Conservation (phyloP, 2,329 filamentous ascomycete species). For the Aspergillus sp. region DNA sequence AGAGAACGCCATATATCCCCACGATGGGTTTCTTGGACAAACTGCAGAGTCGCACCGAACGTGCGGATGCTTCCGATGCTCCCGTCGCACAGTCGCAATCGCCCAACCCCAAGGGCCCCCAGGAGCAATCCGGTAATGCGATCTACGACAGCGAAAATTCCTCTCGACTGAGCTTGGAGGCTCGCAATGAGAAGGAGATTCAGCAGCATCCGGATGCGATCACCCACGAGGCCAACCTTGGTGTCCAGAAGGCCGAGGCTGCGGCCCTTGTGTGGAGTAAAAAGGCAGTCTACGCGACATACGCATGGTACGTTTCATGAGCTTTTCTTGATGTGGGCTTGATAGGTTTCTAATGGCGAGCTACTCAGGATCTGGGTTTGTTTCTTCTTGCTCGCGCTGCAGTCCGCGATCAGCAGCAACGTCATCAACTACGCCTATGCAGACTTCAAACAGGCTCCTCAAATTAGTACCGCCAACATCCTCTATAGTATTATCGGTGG, state of each 20-base stretch:
- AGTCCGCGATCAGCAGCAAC: slow-evolving; percentile 40
- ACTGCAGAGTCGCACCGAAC: not conserved
- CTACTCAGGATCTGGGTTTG: slow-evolving; percentile 42
- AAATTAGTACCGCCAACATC: slow-evolving; percentile 51
- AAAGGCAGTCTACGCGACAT: slow-evolving; percentile 27
- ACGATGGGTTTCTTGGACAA: slow-evolving; percentile 3
- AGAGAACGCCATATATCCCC: not conserved
- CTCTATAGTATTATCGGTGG: slow-evolving; percentile 57
- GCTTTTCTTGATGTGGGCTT: not conserved
- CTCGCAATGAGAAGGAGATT: slow-evolving; percentile 28
- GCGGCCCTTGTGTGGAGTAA: slow-evolving; percentile 46
- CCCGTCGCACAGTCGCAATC: not conserved
- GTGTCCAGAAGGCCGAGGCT: slow-evolving; percentile 48
- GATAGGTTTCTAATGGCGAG: not conserved
- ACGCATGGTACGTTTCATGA: slow-evolving; percentile 28
- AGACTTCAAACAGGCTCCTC: slow-evolving; percentile 51
- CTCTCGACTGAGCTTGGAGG: slow-evolving; percentile 23
- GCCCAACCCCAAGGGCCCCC: not conserved
- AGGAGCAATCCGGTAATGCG: not conserved
- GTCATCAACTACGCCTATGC: slow-evolving; percentile 52
- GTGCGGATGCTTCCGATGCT: not conserved
- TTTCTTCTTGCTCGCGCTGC: slow-evolving; percentile 46
- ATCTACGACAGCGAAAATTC: slow-evolving; percentile 16
- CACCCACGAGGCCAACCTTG: slow-evolving; percentile 32
- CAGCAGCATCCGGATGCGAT: slow-evolving; percentile 20